Percentiles rank a stretch among this genome's conserved stretches.
Evolutionary conservation across 495 filamentous ascomycete genomes (phyloP).

Genomic region (Podospora bellae-mahoneyi): DNA sequence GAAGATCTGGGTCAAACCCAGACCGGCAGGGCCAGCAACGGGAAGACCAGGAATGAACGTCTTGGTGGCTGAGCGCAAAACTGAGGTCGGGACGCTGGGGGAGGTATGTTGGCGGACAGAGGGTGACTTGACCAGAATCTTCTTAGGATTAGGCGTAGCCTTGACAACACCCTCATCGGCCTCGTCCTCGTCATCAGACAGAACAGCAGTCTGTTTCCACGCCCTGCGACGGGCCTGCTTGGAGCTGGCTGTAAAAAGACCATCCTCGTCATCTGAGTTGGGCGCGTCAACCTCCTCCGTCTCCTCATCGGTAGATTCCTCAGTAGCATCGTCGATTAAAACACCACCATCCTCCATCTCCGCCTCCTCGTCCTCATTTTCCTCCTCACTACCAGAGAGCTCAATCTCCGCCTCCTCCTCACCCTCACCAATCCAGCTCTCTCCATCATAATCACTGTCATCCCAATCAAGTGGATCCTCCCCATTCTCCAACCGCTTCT

Average conservation of each 20-base stretch:
- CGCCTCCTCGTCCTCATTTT: conserved; percentile 38
- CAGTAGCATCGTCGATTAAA: conserved; percentile 40
- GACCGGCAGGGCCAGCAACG: conserved; percentile 51
- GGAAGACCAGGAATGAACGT: conserved; percentile 59
- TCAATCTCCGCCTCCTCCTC: conserved; percentile 44
- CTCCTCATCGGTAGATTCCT: conserved; percentile 41
- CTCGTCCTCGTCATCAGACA: conserved; percentile 67
- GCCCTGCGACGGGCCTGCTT: conserved; percentile 36
- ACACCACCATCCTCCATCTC: conserved; percentile 13
- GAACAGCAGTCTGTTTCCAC: conserved; percentile 45
- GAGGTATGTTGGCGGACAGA: conserved; percentile 35
- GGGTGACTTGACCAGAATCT: conserved; percentile 36
- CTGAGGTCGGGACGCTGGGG: conserved; percentile 50
- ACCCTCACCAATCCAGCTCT: conserved; percentile 36
- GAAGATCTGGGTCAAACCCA: conserved; percentile 88
- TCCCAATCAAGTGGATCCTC: conserved; percentile 57
- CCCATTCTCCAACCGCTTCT: conserved; percentile 44
- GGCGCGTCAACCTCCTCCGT: conserved; percentile 30
- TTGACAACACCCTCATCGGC: conserved; percentile 52
- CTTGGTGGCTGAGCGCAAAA: conserved; percentile 55
- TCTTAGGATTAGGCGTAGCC: conserved; percentile 44
- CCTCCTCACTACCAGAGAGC: conserved; percentile 48
- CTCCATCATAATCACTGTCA: conserved; percentile 57
- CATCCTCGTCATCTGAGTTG: conserved; percentile 37
- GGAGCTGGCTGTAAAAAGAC: conserved; percentile 29